A percentile compares a stretch with the other conserved stretches of the same genome.
Conservation (phyloP, 495 filamentous ascomycete species). For the Penicillium lagena region DNA sequence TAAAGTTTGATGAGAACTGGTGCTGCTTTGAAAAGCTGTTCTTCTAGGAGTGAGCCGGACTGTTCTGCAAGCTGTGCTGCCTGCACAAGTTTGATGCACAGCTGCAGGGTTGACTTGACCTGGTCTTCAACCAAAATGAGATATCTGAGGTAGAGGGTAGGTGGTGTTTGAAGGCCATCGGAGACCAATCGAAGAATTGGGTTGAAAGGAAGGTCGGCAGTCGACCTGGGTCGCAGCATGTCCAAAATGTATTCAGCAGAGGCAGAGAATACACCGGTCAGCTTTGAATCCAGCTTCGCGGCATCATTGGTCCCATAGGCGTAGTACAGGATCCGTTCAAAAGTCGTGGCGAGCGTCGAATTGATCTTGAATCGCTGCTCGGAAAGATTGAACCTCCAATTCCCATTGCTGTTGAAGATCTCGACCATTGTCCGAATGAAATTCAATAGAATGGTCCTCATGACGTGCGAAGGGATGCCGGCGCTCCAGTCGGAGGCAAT, state of each 20-base stretch:
- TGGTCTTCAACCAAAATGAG: constrained; percentile 53
- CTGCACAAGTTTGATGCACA: constrained; percentile 63
- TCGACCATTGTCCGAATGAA: constrained; percentile 70
- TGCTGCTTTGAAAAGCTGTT: constrained; percentile 70
- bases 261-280: constrained; percentile 57
- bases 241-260: constrained; percentile 71
- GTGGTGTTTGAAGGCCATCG: constrained; percentile 58
- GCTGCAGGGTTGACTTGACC: constrained; percentile 54
- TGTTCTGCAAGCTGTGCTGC: constrained; percentile 58
- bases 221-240: constrained; percentile 63
- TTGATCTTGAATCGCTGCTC: constrained; percentile 60
- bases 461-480: constrained; percentile 69
- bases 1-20: constrained; percentile 73
- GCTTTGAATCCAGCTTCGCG: constrained; percentile 45
- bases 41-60: constrained; percentile 59
- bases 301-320: constrained; percentile 65
- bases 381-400: constrained; percentile 71
- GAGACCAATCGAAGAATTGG: constrained; percentile 68
- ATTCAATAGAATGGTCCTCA: constrained; percentile 63
- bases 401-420: constrained; percentile 71
- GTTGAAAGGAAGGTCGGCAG: constrained; percentile 65
- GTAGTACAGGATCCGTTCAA: constrained; percentile 65
- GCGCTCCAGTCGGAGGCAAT: constrained; percentile 52
- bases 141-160: constrained; percentile 54
- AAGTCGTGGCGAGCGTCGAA: constrained; percentile 53